A percentile compares a stretch with the other conserved stretches of the same genome.
phyloP scores from a whole-genome alignment of 1,284 basidiomycete species.

The Puccinia coronata region DNA sequence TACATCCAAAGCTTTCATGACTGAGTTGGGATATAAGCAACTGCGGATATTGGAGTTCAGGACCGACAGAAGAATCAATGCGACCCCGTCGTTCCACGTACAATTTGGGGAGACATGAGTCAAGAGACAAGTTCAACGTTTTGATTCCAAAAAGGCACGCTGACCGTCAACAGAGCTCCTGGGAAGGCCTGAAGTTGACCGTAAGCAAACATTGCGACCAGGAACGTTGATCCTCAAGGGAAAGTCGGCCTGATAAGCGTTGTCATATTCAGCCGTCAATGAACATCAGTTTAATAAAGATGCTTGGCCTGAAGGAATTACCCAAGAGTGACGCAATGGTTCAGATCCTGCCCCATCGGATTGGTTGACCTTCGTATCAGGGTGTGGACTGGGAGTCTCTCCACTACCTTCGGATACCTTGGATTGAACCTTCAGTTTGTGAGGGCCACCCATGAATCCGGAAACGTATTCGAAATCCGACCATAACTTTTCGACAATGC shows the following conservation, averaged over 20 bases:
- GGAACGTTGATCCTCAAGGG: constrained; percentile 43
- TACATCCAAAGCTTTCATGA: constrained; percentile 80
- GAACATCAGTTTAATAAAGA: neutral
- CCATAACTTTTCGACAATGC: constrained; percentile 74
- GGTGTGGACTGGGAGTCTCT: neutral
- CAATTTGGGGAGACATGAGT: neutral
- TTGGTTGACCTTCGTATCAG: constrained; percentile 18
- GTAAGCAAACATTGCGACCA: constrained; percentile 19
- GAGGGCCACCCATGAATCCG: constrained; percentile 22
- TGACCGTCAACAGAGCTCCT: constrained; percentile 24
- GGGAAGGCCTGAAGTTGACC: constrained; percentile 1
- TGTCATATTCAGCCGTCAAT: neutral
- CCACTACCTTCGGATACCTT: constrained; percentile 2
- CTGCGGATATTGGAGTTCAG: constrained; percentile 88
- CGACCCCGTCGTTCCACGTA: constrained; percentile 68
- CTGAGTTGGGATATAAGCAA: constrained; percentile 80
- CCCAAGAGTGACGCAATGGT: constrained; percentile 20
- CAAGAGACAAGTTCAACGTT: constrained; percentile 23
- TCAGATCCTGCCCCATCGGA: constrained; percentile 3
- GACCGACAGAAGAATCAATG: constrained; percentile 76
- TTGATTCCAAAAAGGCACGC: neutral
- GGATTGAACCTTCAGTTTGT: constrained; percentile 23
- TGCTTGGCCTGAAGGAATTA: neutral
- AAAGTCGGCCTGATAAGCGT: constrained; percentile 28
- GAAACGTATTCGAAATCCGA: constrained; percentile 67